Evolutionary conservation across 225 moss, liverwort and hornwort genomes (phyloP).

Genomic region (Antitrichia curtipendula): DNA sequence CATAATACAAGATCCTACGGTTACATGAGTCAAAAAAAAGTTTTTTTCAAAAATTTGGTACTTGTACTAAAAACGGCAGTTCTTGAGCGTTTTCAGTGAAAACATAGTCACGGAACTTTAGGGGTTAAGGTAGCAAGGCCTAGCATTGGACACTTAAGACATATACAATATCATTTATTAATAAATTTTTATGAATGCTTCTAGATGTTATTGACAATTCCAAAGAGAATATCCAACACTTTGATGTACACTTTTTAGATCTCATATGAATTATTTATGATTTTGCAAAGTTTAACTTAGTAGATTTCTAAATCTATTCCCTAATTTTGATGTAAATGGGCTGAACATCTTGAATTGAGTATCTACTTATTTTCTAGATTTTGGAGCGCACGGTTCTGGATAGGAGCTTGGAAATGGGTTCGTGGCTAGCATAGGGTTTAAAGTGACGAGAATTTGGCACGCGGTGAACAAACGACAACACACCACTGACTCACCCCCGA

Average conservation of each 20-base stretch:
- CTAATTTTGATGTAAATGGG: neutral
- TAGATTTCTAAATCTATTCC: too few relatives aligned
- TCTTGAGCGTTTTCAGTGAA: too few relatives aligned
- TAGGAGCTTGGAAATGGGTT: neutral
- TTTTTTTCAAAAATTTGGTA: too few relatives aligned
- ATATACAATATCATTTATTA: too few relatives aligned
- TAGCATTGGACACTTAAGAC: neutral
- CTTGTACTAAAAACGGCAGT: too few relatives aligned
- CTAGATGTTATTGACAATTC: neutral
- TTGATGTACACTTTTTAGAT: neutral
- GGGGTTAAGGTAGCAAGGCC: too few relatives aligned
- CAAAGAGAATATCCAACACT: rapidly evolving
- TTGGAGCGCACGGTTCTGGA: neutral
- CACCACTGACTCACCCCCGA: neutral
- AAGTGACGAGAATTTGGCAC: neutral
- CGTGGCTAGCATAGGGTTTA: too few relatives aligned
- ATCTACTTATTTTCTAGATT: neutral
- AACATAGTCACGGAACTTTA: too few relatives aligned
- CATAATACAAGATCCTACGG: too few relatives aligned
- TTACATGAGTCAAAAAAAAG: too few relatives aligned
- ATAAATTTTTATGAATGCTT: neutral
- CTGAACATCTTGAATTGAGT: neutral
- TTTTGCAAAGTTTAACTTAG: neutral
- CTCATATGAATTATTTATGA: neutral
- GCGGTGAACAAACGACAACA: neutral